Conservation (phyloP, 495 filamentous ascomycete genomes). For the Xylaria nigripes region DNA sequence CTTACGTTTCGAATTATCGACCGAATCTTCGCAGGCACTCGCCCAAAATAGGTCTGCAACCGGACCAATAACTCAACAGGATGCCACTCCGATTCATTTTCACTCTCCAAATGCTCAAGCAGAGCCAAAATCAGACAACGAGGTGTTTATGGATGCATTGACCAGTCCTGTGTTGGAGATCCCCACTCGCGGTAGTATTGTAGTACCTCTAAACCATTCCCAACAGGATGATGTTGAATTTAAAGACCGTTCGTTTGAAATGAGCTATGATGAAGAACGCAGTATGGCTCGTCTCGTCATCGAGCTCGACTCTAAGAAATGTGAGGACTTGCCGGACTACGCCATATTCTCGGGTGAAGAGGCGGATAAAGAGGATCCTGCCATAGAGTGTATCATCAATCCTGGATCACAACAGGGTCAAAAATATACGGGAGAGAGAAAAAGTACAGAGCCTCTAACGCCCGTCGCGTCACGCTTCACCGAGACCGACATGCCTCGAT, state of each 20-base stretch:
- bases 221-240: neutral
- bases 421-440: constrained; percentile 2
- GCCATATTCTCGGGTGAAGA: constrained; percentile 20
- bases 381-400: constrained; percentile 17
- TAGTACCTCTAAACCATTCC: neutral
- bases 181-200: constrained; percentile 3
- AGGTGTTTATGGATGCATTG: constrained; percentile 41
- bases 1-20: neutral
- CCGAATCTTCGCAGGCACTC: neutral
- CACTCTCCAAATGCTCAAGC: constrained; percentile 11
- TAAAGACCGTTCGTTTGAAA: constrained; percentile 30
- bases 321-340: constrained; percentile 13
- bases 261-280: constrained; percentile 39
- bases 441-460: constrained; percentile 4
- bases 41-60: neutral
- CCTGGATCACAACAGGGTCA: constrained; percentile 9
- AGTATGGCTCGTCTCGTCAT: constrained; percentile 38
- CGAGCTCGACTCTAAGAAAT: constrained; percentile 34
- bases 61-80: constrained; percentile 7
- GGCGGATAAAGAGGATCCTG: neutral
- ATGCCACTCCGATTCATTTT: constrained; percentile 1
- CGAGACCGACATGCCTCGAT: constrained; percentile 8
- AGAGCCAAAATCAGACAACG: constrained; percentile 32
- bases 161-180: constrained; percentile 25
- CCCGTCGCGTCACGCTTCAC: constrained; percentile 1